Base-by-base conservation (phyloP, 805 yeast species). In the Candida argentea region DNA sequence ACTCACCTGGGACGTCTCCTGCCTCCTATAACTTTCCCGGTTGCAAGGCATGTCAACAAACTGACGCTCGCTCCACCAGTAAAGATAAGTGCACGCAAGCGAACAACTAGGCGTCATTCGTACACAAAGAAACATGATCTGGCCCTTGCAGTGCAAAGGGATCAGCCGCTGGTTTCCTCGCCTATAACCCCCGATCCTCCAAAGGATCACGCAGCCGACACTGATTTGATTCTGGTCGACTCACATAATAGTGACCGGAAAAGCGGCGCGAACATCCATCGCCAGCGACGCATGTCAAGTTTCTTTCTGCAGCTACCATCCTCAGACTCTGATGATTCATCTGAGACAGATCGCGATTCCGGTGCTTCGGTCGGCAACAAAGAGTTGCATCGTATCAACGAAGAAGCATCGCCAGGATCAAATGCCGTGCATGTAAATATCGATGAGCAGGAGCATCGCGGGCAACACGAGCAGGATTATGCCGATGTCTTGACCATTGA, bases 21-120 rank as follows among this genome's bases (percentile, higher is more conserved):
- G 4, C 62, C 62, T 1, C 62, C 62, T 2, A 52, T 56, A 3
- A 33, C 48, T 4, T 46, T 52, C 31, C 41, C 46, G 26, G 37
- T 44, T 6, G 49, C 51, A 5, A 27, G 51, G 11, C 48, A 44
- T 26, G 33, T 41, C 5, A 39, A 39, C 18, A 44, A 42, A 21
- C 25, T 44, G 5, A 20, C 40, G 16, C 33, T 35, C 4, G 23
- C 11, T 11, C 19, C 19, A 7, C 16, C 5, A 10, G 15, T 26
- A 14, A 17, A 26, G 7, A 22, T 18, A 8, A 20, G 29, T 13
- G 19, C 17, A 25, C 29, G 29, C 20, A 7, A 10, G 20, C 7
- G 10, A 18, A 8, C 20, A 18, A 18, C 9, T 7, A 18, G 20
- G 20, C 10, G 7, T 18, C 10, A 18, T 18, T n/a, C n/a, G n/a